phyloP scores from a whole-genome alignment of 257 asterid genomes.

The Solanum habrochaites region DNA sequence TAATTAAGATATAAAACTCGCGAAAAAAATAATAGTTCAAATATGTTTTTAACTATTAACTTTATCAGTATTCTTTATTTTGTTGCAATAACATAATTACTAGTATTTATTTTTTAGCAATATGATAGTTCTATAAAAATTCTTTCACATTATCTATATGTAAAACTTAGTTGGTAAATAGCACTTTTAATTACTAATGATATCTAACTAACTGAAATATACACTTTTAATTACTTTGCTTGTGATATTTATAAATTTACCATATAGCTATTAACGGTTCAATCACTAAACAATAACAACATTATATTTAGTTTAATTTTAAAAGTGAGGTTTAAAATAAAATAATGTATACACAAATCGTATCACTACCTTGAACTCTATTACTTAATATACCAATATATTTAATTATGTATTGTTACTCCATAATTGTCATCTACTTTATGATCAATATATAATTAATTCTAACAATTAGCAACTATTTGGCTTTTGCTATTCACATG shows the following conservation, averaged over 20 bases:
- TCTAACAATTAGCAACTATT: not conserved
- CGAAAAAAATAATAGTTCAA: not conserved
- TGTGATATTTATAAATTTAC: not conserved
- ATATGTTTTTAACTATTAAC: not conserved
- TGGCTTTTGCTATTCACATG: slow-evolving; percentile 1
- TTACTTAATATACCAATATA: not conserved
- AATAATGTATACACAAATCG: accelerated
- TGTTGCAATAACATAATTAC: not conserved
- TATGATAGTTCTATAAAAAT: not conserved
- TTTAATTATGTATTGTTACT: not conserved
- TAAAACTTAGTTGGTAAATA: not conserved
- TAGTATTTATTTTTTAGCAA: not conserved
- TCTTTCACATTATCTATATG: not conserved
- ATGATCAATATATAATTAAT: not conserved
- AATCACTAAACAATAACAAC: not conserved
- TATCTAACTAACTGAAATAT: not conserved
- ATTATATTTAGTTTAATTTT: not conserved
- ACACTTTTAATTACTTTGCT: not conserved
- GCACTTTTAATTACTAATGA: not conserved
- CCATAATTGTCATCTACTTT: not conserved
- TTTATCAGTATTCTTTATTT: not conserved
- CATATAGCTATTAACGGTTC: not conserved
- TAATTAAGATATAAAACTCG: not conserved
- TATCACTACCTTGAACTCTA: accelerated
- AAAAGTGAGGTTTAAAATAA: accelerated